Conservation (phyloP, 1,139 yeast genomes). For the Debaryomycetaceae sp. region DNA sequence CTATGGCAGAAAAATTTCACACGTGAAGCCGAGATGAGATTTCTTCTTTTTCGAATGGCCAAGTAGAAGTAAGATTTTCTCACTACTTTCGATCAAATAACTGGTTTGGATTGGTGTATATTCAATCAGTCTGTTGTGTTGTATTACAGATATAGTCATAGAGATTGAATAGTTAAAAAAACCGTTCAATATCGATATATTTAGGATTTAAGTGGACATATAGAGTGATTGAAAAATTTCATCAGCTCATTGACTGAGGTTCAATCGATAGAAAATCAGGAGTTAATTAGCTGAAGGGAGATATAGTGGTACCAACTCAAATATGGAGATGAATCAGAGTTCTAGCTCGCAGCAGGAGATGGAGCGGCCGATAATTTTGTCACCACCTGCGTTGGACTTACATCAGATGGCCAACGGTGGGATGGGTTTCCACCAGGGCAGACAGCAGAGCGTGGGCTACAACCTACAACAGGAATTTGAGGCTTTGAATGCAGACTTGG, state of each 20-base stretch:
- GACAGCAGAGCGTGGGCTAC: constrained; percentile 44
- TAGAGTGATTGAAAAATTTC: not conserved
- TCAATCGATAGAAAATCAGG: not conserved
- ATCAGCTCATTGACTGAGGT: not conserved
- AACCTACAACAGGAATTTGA: constrained; percentile 48
- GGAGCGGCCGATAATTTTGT: constrained; percentile 37
- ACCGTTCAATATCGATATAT: too few relatives aligned
- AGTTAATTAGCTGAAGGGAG: not conserved
- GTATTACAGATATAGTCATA: not conserved
- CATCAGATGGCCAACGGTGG: constrained; percentile 3
- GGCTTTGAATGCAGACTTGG: constrained; percentile 46
- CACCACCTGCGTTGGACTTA: constrained; percentile 39
- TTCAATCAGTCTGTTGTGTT: not conserved
- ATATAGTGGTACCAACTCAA: not conserved
- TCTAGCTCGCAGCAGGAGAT: constrained; percentile 7
- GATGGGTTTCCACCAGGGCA: constrained; percentile 18
- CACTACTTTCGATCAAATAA: not conserved
- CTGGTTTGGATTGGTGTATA: not conserved
- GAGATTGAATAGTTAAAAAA: not conserved
- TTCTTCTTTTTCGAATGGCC: not conserved
- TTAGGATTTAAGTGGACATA: too few relatives aligned
- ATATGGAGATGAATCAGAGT: constrained; percentile 4
- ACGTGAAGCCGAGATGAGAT: not conserved
- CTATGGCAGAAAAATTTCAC: not conserved
- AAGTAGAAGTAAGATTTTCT: not conserved